A percentile compares a stretch with the other conserved stretches of the same genome.
phyloP scores from a whole-genome alignment of 331 rosid genomes.

The Quercus tomentella region DNA sequence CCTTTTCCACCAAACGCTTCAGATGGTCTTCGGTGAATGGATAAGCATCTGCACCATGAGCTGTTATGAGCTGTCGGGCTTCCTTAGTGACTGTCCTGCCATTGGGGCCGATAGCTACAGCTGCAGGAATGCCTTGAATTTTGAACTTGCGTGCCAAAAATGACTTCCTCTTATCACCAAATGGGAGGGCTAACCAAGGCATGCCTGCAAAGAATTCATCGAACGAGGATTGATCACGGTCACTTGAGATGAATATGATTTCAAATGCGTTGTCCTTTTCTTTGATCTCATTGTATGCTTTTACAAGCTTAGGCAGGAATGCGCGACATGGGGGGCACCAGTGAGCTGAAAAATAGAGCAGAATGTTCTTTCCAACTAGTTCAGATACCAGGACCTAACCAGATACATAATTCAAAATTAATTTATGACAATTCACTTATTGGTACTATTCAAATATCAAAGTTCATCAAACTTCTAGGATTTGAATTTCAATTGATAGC shows the following conservation, averaged over 20 bases:
- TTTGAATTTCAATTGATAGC: background rate
- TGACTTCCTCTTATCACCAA: constrained; percentile 40
- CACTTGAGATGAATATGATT: constrained; percentile 49
- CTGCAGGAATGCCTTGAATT: constrained; percentile 38
- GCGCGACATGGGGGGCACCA: constrained; percentile 58
- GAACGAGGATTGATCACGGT: constrained; percentile 38
- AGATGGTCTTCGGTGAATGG: constrained; percentile 40
- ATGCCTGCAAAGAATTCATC: constrained; percentile 32
- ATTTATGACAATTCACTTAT: background rate
- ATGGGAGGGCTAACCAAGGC: constrained; percentile 63
- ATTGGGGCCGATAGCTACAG: constrained; percentile 32
- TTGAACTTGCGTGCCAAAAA: constrained; percentile 29
- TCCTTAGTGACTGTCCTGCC: constrained; percentile 33
- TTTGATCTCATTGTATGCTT: constrained; percentile 35
- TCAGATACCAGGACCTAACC: constrained; percentile 40
- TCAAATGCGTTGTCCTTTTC: constrained; percentile 34
- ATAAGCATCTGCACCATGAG: constrained; percentile 41
- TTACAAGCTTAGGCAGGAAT: constrained; percentile 43
- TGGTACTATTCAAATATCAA: background rate
- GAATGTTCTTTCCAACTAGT: constrained; percentile 42
- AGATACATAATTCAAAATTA: background rate
- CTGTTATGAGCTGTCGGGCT: constrained; percentile 22
- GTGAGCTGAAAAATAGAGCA: constrained; percentile 53
- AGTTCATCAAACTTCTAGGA: background rate
- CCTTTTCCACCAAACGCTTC: constrained; percentile 27